Evolutionary conservation across 805 yeast species (phyloP).

Genomic region (Yarrowia sp.): DNA sequence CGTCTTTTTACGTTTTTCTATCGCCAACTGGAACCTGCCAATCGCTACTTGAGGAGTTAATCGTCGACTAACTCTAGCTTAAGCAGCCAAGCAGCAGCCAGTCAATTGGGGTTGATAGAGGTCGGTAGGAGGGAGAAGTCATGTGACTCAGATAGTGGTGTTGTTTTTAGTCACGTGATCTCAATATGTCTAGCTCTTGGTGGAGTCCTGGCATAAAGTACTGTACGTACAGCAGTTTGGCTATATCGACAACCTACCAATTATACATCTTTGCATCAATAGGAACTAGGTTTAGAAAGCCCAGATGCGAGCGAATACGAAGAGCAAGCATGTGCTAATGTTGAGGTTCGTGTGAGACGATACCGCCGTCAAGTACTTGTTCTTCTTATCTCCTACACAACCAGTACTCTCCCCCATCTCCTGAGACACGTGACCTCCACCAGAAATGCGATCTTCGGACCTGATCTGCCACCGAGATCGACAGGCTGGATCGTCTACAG

Average conservation of each 20-base stretch:
- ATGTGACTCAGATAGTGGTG: neutral
- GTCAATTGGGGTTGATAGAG: too few species aligned
- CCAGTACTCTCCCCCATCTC: too few species aligned
- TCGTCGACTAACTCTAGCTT: constrained; percentile 7
- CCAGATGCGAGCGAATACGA: constrained; percentile 5
- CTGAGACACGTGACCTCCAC: constrained; percentile 2
- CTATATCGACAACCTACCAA: too few species aligned
- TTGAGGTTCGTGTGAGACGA: too few species aligned
- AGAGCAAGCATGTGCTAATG: neutral
- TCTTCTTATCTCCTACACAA: too few species aligned
- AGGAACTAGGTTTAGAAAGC: neutral
- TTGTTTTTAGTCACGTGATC: too few species aligned
- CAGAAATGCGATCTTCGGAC: neutral
- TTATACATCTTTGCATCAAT: neutral
- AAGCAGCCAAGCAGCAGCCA: constrained; percentile 18
- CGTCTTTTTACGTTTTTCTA: neutral
- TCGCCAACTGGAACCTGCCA: constrained; percentile 1
- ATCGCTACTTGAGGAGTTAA: constrained; percentile 5
- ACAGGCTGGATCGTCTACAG: neutral
- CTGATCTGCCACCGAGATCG: neutral
- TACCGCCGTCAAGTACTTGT: too few species aligned
- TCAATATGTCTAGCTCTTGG: too few species aligned
- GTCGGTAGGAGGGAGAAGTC: neutral
- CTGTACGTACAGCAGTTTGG: too few species aligned
- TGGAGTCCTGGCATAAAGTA: too few species aligned